Percentiles rank a stretch among this genome's conserved stretches.
Conservation (phyloP, 75 land plant species). For the Selaginella tamariscina region DNA sequence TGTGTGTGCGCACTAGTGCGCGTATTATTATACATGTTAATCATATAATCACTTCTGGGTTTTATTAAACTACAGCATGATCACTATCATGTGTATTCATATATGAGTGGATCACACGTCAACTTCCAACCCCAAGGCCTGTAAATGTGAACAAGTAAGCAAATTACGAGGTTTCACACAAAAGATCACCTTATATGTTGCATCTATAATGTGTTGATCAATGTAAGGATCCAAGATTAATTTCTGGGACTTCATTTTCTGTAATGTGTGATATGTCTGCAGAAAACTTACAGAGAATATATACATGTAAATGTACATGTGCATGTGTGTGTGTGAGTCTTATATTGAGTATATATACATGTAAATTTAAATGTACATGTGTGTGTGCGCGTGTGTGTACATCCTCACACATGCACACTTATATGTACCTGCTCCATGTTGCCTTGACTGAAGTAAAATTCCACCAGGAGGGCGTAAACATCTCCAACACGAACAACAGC, state of each 20-base stretch:
- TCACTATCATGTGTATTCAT: too few species aligned
- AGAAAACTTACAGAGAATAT: background rate
- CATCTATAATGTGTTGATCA: constrained; percentile 20
- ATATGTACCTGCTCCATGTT: constrained; percentile 18
- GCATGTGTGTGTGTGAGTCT: background rate
- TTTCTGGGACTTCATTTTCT: constrained; percentile 20
- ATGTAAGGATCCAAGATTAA: constrained; percentile 19
- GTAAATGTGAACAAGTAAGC: too few species aligned
- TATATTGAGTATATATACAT: background rate
- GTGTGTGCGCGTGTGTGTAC: background rate
- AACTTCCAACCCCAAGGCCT: too few species aligned
- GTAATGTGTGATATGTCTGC: constrained; percentile 25
- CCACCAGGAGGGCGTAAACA: constrained; percentile 30
- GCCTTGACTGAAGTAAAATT: constrained; percentile 25
- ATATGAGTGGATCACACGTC: too few species aligned
- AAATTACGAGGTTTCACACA: background rate
- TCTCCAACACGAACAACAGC: constrained; percentile 27
- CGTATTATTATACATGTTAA: too few species aligned
- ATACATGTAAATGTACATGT: background rate
- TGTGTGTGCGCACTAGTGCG: too few species aligned
- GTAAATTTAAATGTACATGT: background rate
- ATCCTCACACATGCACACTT: background rate
- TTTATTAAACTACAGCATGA: too few species aligned
- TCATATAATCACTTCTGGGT: too few species aligned
- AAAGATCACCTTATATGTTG: constrained; percentile 21